Evolutionary conservation across 768 basidiomycete genomes (phyloP).

Genomic region (Hericium rajendrae): DNA sequence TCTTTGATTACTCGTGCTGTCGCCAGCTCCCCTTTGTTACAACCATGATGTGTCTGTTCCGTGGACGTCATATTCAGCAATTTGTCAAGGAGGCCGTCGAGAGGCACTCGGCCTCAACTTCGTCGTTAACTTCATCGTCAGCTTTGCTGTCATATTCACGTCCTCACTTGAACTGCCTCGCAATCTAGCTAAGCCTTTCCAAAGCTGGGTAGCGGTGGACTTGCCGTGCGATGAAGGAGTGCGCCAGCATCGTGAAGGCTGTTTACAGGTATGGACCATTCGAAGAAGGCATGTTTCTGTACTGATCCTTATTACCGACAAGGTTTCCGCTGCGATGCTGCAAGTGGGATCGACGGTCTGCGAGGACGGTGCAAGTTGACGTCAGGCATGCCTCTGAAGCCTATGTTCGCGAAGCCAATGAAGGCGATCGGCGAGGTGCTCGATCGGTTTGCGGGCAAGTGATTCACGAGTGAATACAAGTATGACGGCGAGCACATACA

Average conservation of each 20-base stretch:
- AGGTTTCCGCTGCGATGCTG: conserved; percentile 84
- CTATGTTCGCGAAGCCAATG: conserved; percentile 98
- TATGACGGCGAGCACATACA: conserved; percentile 98
- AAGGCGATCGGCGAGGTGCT: conserved; percentile 98
- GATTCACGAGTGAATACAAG: conserved; percentile 98
- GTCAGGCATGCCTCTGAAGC: conserved; percentile 93
- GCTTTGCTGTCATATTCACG: too few relatives aligned
- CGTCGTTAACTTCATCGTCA: too few relatives aligned
- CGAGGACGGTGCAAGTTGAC: conserved; percentile 77
- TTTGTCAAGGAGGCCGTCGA: too few relatives aligned
- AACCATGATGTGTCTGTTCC: too few relatives aligned
- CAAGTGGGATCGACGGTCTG: conserved; percentile 66
- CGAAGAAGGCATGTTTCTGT: not conserved
- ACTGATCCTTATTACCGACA: conserved; percentile 71
- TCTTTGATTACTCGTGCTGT: too few relatives aligned
- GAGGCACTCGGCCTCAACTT: too few relatives aligned
- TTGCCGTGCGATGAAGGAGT: conserved; percentile 63
- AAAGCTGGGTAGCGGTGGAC: conserved; percentile 63
- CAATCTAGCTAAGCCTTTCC: not conserved
- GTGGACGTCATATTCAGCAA: too few relatives aligned
- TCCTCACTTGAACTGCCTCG: too few relatives aligned
- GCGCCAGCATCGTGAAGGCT: conserved; percentile 67
- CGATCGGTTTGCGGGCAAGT: conserved; percentile 90
- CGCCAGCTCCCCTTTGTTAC: too few relatives aligned
- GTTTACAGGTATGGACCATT: conserved; percentile 87